Evolutionary conservation across 352 stramenopile genomes (phyloP).

Genomic region (Phytophthora palmivora): DNA sequence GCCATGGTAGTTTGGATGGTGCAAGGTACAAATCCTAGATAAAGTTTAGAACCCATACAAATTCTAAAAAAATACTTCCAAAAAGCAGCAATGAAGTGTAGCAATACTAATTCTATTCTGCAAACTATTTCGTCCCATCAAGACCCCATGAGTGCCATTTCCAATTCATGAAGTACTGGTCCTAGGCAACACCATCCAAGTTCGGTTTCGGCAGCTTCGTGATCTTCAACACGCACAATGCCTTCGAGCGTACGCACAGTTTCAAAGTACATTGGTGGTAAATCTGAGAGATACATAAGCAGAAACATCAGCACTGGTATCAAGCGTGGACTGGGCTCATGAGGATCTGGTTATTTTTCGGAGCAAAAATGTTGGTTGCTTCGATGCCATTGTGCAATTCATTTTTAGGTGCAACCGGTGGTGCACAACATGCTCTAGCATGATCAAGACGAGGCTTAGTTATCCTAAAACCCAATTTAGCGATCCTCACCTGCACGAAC

Average conservation of each 20-base stretch:
- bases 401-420: constrained; percentile 22
- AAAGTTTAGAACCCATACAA: too few species aligned
- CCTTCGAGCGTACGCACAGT: constrained; percentile 40
- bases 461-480: too few species aligned
- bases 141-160: constrained; percentile 30
- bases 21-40: not conserved
- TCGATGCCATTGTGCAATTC: constrained; percentile 67
- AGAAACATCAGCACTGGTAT: not conserved
- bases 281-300: not conserved
- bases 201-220: constrained; percentile 58
- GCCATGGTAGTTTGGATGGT: constrained; percentile 9
- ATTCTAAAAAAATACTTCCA: too few species aligned
- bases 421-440: constrained; percentile 39
- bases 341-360: not conserved
- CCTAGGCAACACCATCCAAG: constrained; percentile 52
- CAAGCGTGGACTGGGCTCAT: not conserved
- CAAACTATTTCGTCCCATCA: constrained; percentile 10
- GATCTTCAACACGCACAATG: constrained; percentile 48
- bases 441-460: too few species aligned
- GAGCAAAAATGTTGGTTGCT: not conserved
- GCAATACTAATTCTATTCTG: constrained; percentile 10
- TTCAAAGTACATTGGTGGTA: too few species aligned
- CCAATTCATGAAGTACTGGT: constrained; percentile 57
- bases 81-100: too few species aligned
- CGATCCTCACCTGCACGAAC: too few species aligned